Evolutionary conservation across 2,329 filamentous ascomycete genomes (phyloP), one percentile per base, ranked within the genome.

Genomic region (Cordyceps tenuipes): DNA sequence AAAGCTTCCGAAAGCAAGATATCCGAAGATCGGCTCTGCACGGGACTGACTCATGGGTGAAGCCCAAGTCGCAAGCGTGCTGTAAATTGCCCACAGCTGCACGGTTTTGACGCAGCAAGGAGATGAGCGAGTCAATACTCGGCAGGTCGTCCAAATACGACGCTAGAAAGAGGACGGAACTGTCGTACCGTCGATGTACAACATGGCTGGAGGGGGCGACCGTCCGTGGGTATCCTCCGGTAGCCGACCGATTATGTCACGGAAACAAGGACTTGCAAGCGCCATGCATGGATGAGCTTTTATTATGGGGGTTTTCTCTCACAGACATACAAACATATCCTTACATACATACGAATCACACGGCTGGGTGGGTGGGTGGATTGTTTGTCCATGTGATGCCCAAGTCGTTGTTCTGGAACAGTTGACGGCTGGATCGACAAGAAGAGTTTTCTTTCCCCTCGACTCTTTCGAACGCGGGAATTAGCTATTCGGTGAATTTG

Each of bases 161-260:
- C 26, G 39, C 23, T 17, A 29, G n/a, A 54, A 6, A n/a, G 4
- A 6, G 17, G 10, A 48, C 19, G 8, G 17, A n/a, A 9, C 41
- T 29, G 15, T 26, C 49, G 7, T 39, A 48, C 12, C 23, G 49
- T 31, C 31, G 49, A 19, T 57, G 15, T 21, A 26, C 12, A 36
- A 12, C 44, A 19, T 57, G n/a, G 19, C 26, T 7, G 21, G 5
- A 36, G n/a, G 19, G n/a, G 21, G 31, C 5, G 29, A 5, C 3
- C 9, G 46, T 29, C 57, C 59, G 59, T 60, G 46, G 51, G 51
- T 60, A 60, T 56, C 59, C 59, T 60, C 47, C 3, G 26, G 59
- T 56, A 60, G 46, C 59, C 59, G 59, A 39, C 57, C 5, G 15
- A 53, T 59, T 59, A 59, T 59, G 57, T 59, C 57, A 59, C 17